Evolutionary conservation across 257 asterid species (phyloP).

Genomic region (Oldenlandia corymbosa): DNA sequence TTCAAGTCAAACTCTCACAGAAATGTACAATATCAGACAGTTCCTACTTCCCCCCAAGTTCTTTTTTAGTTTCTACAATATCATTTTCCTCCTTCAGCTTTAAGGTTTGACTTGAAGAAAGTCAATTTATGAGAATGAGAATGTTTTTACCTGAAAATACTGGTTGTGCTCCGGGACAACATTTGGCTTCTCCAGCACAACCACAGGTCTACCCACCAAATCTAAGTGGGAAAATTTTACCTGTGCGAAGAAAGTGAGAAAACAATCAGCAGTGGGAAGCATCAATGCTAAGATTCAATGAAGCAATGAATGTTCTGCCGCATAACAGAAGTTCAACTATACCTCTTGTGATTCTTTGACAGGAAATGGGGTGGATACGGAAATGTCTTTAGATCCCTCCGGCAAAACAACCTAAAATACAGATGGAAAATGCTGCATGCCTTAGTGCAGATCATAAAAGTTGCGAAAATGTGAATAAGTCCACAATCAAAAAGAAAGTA

Average conservation of each 20-base stretch:
- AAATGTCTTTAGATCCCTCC: conserved; percentile 77
- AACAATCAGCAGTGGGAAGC: conserved; percentile 25
- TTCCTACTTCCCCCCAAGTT: too few relatives aligned
- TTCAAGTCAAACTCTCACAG: too few relatives aligned
- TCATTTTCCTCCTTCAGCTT: neutral
- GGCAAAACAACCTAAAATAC: conserved; percentile 75
- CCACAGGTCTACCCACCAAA: conserved; percentile 85
- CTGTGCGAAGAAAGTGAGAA: conserved; percentile 44
- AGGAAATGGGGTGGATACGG: conserved; percentile 61
- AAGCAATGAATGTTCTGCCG: neutral
- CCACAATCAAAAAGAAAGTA: neutral
- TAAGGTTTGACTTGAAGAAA: neutral
- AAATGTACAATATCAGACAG: too few relatives aligned
- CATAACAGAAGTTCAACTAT: conserved; percentile 12
- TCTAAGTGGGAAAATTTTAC: conserved; percentile 81
- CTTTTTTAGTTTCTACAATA: too few relatives aligned
- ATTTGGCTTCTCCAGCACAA: conserved; percentile 70
- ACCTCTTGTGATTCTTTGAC: conserved; percentile 76
- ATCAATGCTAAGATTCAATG: conserved; percentile 9
- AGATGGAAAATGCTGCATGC: neutral
- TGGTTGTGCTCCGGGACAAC: conserved; percentile 91
- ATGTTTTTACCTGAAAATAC: conserved; percentile 72
- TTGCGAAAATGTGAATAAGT: neutral
- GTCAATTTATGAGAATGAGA: neutral
- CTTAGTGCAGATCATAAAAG: neutral